A percentile compares a stretch with the other conserved stretches of the same genome.
Evolutionary conservation across 306 rosid genomes (phyloP).

Genomic region (Quillaja saponaria): DNA sequence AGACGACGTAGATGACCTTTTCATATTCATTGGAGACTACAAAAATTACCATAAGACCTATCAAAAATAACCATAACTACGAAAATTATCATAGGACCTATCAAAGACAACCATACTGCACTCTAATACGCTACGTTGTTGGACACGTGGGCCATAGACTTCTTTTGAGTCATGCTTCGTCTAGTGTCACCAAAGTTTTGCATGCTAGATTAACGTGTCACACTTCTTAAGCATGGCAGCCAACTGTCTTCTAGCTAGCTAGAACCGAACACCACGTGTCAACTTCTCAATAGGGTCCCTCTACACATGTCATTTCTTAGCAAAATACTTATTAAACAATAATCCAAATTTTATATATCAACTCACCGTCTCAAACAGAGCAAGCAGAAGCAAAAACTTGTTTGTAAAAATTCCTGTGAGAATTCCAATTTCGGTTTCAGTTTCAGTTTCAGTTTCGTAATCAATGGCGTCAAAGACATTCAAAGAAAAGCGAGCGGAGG

Average conservation of each 20-base stretch:
- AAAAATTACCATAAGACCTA: no score
- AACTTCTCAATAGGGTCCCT: background rate
- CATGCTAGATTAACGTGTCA: constrained; percentile 29
- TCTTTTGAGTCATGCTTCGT: no score
- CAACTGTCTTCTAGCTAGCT: constrained; percentile 15
- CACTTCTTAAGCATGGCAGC: background rate
- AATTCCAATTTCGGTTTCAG: background rate
- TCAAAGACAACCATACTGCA: no score
- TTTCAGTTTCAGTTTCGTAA: background rate
- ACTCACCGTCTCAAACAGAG: background rate
- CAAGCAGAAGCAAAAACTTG: background rate
- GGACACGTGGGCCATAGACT: no score
- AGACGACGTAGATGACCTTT: no score
- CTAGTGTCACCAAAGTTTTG: background rate
- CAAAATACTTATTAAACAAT: background rate
- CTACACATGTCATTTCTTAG: constrained; percentile 27
- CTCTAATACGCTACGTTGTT: no score
- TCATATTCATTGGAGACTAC: no score
- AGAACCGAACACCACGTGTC: constrained; percentile 11
- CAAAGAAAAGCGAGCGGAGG: constrained; percentile 69
- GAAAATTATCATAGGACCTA: no score
- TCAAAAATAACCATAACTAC: no score
- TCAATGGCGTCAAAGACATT: constrained; percentile 57
- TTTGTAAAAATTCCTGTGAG: no score
- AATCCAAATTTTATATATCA: background rate